Evolutionary conservation across 176 grass and related monocot species (phyloP), one percentile per base, ranked within the genome.

Genomic region (Cenchrus americanus): DNA sequence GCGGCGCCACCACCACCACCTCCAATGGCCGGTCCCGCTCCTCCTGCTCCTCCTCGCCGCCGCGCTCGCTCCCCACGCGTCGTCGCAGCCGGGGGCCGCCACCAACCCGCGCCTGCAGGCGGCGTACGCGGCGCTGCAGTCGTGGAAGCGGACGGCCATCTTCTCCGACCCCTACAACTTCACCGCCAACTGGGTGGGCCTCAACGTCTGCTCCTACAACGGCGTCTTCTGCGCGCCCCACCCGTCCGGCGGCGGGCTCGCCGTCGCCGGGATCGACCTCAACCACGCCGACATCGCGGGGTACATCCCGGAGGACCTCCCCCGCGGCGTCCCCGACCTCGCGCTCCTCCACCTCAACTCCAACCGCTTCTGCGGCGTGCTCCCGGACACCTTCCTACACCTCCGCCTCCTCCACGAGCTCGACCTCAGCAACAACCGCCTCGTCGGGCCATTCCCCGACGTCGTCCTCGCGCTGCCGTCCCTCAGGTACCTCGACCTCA

Each of bases 281-380:
- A 94, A 94, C 82, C 79, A 73, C 79, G 92, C 86, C 49, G 86
- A 86, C 85, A 59, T 94, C 64, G 86, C 88, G 0, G 92, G 92
- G 0, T 72, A 63, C 86, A 22, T 94, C 46, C 92, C 92, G 0
- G 17, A 48, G 7, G 50, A 43, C 79, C 79, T 81, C 0, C 79
- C 79, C 1, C 66, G 66, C 0, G 79, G 79, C 46, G 80, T 98
- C 34, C 62, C 84, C 58, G 96, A 95, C 85, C 91, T 98, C 13
- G 85, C 93, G 6, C 85, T 95, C 8, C 90, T 98, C 72, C 93
- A 98, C 90, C 73, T 95, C 85, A 98, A 98, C 87, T 95, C 93
- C 32, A 95, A 95, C 82, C 87, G 93, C 74, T 94, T 98, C 92
- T 98, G 96, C 82, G 93, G 96, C 49, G 75, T 83, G 0, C 66